These are phyloP conservation scores for Cladosporium sp. DNA, from an alignment of 2,329 filamentous ascomycete genomes.

Conservation along the genomic window DNA sequence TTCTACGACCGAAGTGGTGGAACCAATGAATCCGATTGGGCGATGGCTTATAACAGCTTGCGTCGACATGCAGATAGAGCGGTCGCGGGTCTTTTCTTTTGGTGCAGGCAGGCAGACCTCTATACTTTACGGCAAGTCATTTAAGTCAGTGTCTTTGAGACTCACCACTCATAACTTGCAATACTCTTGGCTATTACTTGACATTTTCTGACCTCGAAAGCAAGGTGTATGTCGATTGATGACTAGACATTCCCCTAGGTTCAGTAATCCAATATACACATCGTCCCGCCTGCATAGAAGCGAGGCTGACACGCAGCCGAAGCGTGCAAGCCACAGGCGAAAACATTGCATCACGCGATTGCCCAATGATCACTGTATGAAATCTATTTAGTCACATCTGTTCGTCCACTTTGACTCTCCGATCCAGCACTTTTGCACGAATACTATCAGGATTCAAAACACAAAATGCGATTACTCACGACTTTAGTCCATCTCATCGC, in stretches of 20 bases:
- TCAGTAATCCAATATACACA: neutral
- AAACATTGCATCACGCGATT: neutral
- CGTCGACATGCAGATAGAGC: neutral
- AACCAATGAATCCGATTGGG: neutral
- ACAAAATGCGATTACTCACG: neutral
- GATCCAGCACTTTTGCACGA: neutral
- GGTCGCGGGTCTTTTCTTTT: neutral
- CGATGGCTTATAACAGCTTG: neutral
- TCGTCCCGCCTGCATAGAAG: neutral
- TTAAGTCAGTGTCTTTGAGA: neutral
- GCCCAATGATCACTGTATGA: neutral
- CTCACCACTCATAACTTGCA: neutral
- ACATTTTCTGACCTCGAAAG: neutral
- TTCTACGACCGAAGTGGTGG: neutral
- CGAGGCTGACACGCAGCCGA: slow-evolving; percentile 4
- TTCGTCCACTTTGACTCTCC: neutral
- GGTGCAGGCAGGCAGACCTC: neutral
- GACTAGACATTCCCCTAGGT: neutral
- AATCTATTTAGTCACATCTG: neutral
- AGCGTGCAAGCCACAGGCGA: neutral
- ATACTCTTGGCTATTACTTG: neutral
- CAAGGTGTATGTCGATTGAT: neutral
- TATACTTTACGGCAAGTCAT: neutral
- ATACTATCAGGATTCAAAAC: neutral
- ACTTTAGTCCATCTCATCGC: neutral